phyloP scores from a whole-genome alignment of 2,329 filamentous ascomycete genomes.

The Xylaria sp. region DNA sequence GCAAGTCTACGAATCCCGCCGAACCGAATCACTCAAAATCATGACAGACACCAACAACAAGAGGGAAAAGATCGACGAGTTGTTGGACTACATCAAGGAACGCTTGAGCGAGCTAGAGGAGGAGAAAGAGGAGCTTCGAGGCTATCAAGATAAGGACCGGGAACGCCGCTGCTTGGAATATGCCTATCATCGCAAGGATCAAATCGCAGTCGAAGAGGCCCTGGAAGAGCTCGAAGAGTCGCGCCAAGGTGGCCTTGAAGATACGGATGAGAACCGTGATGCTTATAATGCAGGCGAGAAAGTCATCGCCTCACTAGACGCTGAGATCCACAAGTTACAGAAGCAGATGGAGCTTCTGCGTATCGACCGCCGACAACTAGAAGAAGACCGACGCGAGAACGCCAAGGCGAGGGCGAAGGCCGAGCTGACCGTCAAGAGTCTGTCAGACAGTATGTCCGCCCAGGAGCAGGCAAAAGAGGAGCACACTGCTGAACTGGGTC shows the following conservation, averaged over 20 bases:
- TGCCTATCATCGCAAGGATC: conserved; percentile 90
- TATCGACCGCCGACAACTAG: conserved; percentile 86
- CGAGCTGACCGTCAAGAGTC: conserved; percentile 83
- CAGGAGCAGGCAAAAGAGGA: conserved; percentile 78
- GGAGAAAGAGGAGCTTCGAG: conserved; percentile 94
- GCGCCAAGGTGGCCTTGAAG: conserved; percentile 83
- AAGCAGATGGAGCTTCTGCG: conserved; percentile 86
- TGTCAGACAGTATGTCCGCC: conserved; percentile 84
- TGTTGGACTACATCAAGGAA: conserved; percentile 91
- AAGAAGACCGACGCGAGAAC: conserved; percentile 87
- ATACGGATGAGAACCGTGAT: conserved; percentile 82
- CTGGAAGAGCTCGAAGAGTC: conserved; percentile 86
- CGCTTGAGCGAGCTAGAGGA: conserved; percentile 90
- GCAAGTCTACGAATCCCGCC: conserved; percentile 92
- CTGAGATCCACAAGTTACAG: conserved; percentile 80
- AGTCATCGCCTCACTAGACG: conserved; percentile 79
- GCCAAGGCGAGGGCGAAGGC: conserved; percentile 84
- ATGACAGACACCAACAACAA: conserved; percentile 98
- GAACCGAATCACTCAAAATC: conserved; percentile 92
- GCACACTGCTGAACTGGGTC: conserved; percentile 76
- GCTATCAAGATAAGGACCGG: conserved; percentile 93
- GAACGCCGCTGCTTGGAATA: conserved; percentile 94
- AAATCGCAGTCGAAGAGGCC: conserved; percentile 79
- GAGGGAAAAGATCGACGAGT: conserved; percentile 91
- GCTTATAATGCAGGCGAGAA: conserved; percentile 83